Base-by-base conservation (phyloP, 169 alveolate genomes). In the Plasmodium ovale region DNA sequence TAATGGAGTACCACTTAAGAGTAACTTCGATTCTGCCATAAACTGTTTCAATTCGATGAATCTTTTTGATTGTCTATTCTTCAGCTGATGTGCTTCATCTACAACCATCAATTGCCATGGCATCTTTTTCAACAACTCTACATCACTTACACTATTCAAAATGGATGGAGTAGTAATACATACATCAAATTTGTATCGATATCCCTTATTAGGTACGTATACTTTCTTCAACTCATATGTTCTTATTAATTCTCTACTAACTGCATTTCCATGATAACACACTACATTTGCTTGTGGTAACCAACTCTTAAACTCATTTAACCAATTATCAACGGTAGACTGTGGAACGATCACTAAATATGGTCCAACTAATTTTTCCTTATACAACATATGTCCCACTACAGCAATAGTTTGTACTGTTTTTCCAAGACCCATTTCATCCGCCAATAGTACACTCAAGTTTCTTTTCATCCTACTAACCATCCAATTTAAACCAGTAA, bases 351-450 rank as follows among this genome's bases (percentile, higher is more conserved):
- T 95, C 16, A 98, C 95, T 85, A 98, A 93, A 77, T 95, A 95
- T 0, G 99, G 99, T 5, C 98, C 98, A 35, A 94, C 87, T 29
- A 96, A 85, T 25, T 94, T 88, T 69, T 96, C 98, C 87, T 84
- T 90, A 70, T 94, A 95, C 77, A 96, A 71, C 93, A 94, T 91
- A 67, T 96, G 98, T 1, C 98, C 98, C 16, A 97, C 89, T n/a
- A 97, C 95, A 1, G 98, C 93, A n/a, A 97, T 97, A 7, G 98
- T 94, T 82, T 97, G 98, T 3, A 97, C 97, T 0, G 99, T 97
- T 92, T 97, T 97, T 1, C 99, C 99, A 14, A 97, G 95, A 10
- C 99, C 99, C 99, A 97, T 97, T 90, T 97, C 99, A 91, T 97
- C 99, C 3, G 99, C 99, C 67, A 97, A 89, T 51, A 97, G 94